Base-by-base conservation (phyloP, 495 filamentous ascomycete species). In the Penicillium atrosanguineum region DNA sequence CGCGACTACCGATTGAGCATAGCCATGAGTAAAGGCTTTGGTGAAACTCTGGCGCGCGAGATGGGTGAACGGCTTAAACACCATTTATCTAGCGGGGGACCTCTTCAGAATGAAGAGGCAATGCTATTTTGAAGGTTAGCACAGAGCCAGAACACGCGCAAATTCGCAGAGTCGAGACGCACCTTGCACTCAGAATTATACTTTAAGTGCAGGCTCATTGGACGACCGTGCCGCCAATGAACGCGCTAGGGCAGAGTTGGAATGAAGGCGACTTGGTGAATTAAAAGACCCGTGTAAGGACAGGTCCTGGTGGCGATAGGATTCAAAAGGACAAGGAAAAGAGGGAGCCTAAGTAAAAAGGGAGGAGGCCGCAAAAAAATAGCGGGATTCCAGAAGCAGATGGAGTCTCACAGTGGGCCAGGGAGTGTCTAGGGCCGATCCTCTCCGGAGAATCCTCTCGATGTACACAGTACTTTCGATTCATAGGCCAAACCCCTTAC, bases 21-120 rank as follows among this genome's bases (percentile, higher is more conserved):
- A 97, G 74, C 92, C 93, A 82, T 96, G 90, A 68, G 90, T 92
- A 71, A 97, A 87, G 70, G 90, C 88, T 81, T 97, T 97, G 60
- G 88, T 83, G 68, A 96, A 87, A 85, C 89, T 93, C 78, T 92
- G 90, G 75, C 95, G 94, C 83, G 95, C 90, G 82, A 97, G 86
- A 74, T 91, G 89, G 78, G 91, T 83, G 61, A 87, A 85, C 62
- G 82, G 79, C 68, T 89, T 89, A 72, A 89, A 87, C 63, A 89
- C 86, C 87, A 90, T 90, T 88, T 86, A 86, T 85, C 72, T 78
- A 59, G 78, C 68, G 57, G 72, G 72, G 55, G 68, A 79, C 69
- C 75, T 74, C 73, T 76, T 79, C 74, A 75, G 55, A 53, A 60
- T 55, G 71, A 77, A 78, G 75, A 76, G 73, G 73, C 62, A 70